These are phyloP conservation scores for Phanerochaete sordida DNA, from an alignment of 768 basidiomycete species.

Conservation along the genomic window DNA sequence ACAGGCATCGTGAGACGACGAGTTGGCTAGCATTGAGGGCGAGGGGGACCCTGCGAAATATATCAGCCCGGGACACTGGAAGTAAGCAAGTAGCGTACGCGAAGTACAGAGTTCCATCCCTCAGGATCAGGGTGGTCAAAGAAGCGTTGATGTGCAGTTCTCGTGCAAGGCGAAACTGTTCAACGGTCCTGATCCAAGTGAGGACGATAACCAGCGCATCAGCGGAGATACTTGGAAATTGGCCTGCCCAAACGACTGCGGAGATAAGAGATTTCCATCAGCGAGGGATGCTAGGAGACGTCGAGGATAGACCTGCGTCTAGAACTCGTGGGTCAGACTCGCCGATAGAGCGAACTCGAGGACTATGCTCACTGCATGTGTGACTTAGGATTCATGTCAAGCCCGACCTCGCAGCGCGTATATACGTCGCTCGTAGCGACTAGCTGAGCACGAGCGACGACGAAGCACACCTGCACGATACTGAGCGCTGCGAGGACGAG, in stretches of 20 bases:
- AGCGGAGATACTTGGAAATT: background rate
- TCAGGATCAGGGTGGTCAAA: background rate
- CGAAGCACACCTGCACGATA: background rate
- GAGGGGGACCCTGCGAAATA: background rate
- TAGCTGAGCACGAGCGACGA: background rate
- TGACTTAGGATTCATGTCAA: background rate
- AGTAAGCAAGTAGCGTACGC: background rate
- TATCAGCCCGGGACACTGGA: background rate
- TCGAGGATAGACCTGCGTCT: background rate
- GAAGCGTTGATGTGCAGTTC: background rate
- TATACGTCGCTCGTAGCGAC: background rate
- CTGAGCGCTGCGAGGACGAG: too few species aligned
- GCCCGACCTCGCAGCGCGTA: background rate
- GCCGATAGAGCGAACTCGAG: too few species aligned
- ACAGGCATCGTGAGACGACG: background rate
- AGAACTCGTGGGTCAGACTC: too few species aligned
- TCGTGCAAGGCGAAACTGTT: background rate
- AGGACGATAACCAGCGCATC: background rate
- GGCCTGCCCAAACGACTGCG: background rate
- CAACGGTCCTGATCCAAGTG: background rate
- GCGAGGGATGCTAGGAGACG: background rate
- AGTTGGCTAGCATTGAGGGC: background rate
- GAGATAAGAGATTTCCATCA: background rate
- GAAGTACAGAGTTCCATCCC: background rate
- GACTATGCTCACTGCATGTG: background rate